These are phyloP conservation scores for Lichenothelia convexa DNA, from an alignment of 495 filamentous ascomycete species.

Conservation along the genomic window DNA sequence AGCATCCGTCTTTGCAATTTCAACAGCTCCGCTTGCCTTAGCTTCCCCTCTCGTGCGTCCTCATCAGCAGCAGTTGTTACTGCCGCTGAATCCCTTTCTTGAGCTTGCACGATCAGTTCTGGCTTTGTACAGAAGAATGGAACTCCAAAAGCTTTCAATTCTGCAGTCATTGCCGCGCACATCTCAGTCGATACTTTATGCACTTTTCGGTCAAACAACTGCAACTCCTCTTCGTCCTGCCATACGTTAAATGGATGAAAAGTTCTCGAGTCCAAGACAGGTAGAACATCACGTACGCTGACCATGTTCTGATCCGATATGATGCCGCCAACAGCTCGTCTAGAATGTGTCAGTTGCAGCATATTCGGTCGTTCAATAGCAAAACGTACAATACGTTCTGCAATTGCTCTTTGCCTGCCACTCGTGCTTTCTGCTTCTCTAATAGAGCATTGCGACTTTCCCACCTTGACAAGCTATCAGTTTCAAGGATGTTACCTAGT, in stretches of 20 bases:
- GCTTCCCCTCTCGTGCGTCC: conserved; percentile 13
- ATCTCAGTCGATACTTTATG: conserved; percentile 39
- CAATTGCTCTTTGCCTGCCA: too few species aligned
- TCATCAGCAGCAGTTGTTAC: background rate
- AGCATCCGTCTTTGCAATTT: conserved; percentile 41
- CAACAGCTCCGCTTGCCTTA: conserved; percentile 28
- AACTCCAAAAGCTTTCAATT: conserved; percentile 38
- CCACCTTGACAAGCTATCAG: background rate
- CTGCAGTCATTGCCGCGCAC: conserved; percentile 34
- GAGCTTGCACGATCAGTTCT: conserved; percentile 20
- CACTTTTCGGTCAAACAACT: conserved; percentile 40
- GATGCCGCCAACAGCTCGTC: background rate
- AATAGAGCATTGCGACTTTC: conserved; percentile 31
- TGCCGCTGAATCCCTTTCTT: background rate
- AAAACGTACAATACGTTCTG: too few species aligned
- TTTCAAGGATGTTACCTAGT: background rate
- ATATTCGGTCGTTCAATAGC: background rate
- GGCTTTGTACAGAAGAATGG: conserved; percentile 43
- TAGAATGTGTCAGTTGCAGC: background rate
- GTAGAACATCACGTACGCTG: background rate
- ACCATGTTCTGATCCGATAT: conserved; percentile 1
- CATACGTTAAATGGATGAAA: conserved; percentile 17
- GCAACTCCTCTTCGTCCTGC: conserved; percentile 35
- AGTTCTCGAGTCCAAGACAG: background rate
- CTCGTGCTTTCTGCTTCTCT: conserved; percentile 8